Base-by-base conservation (phyloP, 495 filamentous ascomycete genomes). In the Geoglossum glabrum region DNA sequence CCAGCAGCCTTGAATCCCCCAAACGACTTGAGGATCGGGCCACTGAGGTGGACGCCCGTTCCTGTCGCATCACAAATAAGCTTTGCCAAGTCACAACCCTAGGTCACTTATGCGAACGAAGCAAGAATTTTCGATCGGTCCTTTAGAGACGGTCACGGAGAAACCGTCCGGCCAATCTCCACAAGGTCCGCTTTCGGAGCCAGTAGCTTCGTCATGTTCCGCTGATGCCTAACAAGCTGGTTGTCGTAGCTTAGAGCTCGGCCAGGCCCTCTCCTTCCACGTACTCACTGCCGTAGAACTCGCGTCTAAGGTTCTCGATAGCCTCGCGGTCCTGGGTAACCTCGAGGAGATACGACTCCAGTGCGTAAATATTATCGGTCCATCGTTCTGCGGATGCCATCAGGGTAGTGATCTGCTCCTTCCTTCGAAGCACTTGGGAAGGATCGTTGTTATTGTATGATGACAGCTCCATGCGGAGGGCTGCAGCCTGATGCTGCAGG, bases 271-370 rank as follows among this genome's bases (percentile, higher is more conserved):
- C 76, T 19, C 79, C 81, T 59, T 81, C 74, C 59, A 77, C 74
- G 64, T 81, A 83, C 59, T 85, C 79, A 15, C 73, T 73, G 25
- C 80, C 82, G 64, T 84, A 85, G 62, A 73, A 74, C 45, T 72
- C 68, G 51, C 70, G 71, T 70, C 75, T 75, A 13, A 85, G 64
- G n/a, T 64, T 64, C 2, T 68, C 66, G 36, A 83, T 63, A 34
- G 71, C 61, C 60, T 78, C 74, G 57, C 71, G 66, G 66, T 85
- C 80, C 7, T 70, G 72, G 0, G 69, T 70, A 58, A 76, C 58
- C 26, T 73, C 72, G 55, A 67, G 68, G 52, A 85, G 58, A 64
- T 79, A 84, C 25, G 72, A 72, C 61, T 86, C 85, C 65, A 86
- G 68, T 23, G 74, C 65, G 61, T 78, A 76, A 58, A 85, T 77